phyloP scores from a whole-genome alignment of 1,284 basidiomycete genomes.

The Calocybe gambosa region DNA sequence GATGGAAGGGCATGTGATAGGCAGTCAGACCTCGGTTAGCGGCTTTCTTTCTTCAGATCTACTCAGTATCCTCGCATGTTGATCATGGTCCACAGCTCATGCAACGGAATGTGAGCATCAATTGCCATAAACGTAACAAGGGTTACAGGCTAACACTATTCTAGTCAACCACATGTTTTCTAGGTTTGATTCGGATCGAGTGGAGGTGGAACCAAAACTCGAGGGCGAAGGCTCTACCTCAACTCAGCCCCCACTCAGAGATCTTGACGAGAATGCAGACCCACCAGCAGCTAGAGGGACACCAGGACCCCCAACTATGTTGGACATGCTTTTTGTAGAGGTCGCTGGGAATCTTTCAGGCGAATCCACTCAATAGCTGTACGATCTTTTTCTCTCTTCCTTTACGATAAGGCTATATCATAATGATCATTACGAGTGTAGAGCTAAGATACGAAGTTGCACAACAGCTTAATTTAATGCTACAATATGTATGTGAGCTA shows the following conservation, averaged over 20 bases:
- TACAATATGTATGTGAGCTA: too few relatives aligned
- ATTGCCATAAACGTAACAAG: neutral
- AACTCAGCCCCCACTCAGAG: neutral
- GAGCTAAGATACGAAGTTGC: neutral
- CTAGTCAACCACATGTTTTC: constrained; percentile 32
- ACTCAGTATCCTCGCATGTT: constrained; percentile 3
- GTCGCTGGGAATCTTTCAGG: neutral
- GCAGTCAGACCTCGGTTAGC: constrained; percentile 61
- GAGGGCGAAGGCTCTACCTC: neutral
- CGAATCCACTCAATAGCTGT: neutral
- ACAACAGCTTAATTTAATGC: too few relatives aligned
- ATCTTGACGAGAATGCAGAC: neutral
- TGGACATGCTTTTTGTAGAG: constrained; percentile 1
- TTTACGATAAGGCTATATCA: neutral
- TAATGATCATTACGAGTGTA: constrained; percentile 1
- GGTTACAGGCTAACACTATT: neutral
- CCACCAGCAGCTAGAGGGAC: neutral
- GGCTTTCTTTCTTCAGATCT: neutral
- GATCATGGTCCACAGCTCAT: constrained; percentile 37
- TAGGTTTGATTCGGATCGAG: constrained; percentile 2
- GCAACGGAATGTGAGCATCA: constrained; percentile 60
- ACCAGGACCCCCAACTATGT: neutral
- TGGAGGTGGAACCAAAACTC: constrained; percentile 1
- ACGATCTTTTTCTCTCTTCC: neutral
- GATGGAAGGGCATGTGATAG: constrained; percentile 48